Evolutionary conservation across 257 asterid species (phyloP).

Genomic region (Gynochthodes officinalis): DNA sequence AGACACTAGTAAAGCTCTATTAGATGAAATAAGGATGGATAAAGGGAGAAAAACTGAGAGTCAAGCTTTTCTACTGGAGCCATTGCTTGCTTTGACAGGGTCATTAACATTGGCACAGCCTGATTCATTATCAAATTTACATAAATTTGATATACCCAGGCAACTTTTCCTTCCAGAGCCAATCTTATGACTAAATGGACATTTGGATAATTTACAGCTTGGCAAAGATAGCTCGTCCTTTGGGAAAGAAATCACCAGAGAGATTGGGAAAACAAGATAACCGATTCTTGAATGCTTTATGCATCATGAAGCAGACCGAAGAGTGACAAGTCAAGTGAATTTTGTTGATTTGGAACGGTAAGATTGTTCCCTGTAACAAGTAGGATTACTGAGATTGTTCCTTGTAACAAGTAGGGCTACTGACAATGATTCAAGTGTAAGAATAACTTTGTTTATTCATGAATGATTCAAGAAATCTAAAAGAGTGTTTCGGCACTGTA

Average conservation of each 20-base stretch:
- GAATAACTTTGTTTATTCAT: not conserved
- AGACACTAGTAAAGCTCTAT: slow-evolving; percentile 59
- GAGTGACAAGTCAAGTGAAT: slow-evolving; percentile 6
- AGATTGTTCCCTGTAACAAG: not conserved
- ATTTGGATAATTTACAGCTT: slow-evolving; percentile 11
- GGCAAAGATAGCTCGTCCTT: slow-evolving; percentile 19
- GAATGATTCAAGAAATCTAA: not conserved
- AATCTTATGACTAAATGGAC: slow-evolving; percentile 44
- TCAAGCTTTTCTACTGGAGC: slow-evolving; percentile 50
- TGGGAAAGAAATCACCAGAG: slow-evolving; percentile 10
- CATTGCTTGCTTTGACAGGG: slow-evolving; percentile 53
- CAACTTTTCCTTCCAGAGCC: slow-evolving; percentile 58
- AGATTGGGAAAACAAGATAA: not conserved
- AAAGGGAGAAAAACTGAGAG: slow-evolving; percentile 48
- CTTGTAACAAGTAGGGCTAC: slow-evolving; percentile 7
- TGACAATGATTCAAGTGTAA: slow-evolving; percentile 10
- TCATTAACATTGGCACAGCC: slow-evolving; percentile 51
- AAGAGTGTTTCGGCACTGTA: not conserved
- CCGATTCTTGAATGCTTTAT: not conserved
- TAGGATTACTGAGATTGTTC: slow-evolving; percentile 3
- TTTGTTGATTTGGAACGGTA: not conserved
- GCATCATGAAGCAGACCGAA: not conserved
- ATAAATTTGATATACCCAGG: slow-evolving; percentile 55
- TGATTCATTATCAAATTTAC: slow-evolving; percentile 54
- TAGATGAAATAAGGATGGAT: slow-evolving; percentile 57